phyloP scores from a whole-genome alignment of 345 rosid genomes.

The Syzygium oleosum region DNA sequence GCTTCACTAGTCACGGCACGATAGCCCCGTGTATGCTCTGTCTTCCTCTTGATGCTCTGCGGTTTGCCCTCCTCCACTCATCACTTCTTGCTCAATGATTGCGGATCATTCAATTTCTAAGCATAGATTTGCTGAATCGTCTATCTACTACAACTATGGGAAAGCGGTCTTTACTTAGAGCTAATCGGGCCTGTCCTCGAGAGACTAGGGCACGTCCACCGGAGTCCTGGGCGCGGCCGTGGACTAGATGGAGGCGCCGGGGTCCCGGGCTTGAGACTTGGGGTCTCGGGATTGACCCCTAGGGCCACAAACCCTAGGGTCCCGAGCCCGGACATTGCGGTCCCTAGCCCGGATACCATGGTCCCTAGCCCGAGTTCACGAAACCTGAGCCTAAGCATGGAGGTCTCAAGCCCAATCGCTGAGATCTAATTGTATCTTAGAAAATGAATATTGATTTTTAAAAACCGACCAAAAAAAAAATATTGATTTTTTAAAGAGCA shows the following conservation, averaged over 20 bases:
- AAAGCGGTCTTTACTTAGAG: neutral
- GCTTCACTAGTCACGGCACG: neutral
- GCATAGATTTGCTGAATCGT: neutral
- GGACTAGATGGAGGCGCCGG: neutral
- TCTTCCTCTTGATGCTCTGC: neutral
- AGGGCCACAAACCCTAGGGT: neutral
- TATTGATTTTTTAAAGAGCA: neutral
- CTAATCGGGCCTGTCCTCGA: neutral
- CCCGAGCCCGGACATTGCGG: neutral
- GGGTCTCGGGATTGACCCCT: neutral
- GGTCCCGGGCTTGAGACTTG: neutral
- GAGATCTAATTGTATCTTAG: neutral
- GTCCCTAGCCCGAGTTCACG: neutral
- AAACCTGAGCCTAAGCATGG: neutral
- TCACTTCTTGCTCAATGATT: neutral
- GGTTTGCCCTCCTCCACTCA: neutral
- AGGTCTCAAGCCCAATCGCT: fast-evolving
- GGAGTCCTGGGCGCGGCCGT: neutral
- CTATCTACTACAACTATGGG: neutral
- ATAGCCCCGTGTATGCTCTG: neutral
- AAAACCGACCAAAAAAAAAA: neutral
- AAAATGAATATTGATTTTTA: neutral
- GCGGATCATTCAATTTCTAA: neutral
- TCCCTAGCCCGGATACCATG: neutral
- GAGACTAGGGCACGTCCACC: neutral